These are phyloP conservation scores for Xylaria multiplex DNA, from an alignment of 2,329 filamentous ascomycete species.

Conservation along the genomic window DNA sequence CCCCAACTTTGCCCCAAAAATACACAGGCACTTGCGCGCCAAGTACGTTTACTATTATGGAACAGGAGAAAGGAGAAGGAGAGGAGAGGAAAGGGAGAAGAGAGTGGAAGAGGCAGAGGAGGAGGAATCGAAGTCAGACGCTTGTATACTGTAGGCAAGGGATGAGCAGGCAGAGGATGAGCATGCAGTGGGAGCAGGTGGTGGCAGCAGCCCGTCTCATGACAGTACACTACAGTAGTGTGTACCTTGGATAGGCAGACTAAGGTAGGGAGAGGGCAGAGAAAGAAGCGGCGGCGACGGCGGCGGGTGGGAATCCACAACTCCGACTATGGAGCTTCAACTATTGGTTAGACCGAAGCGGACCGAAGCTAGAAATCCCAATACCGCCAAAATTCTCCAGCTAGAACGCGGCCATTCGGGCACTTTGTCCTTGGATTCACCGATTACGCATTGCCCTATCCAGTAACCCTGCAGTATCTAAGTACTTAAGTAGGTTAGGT, in stretches of 20 bases:
- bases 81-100: neutral
- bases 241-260: too few species aligned
- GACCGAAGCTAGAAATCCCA: slow-evolving; percentile 10
- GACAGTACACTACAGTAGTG: neutral
- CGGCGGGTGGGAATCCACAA: slow-evolving; percentile 23
- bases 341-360: slow-evolving; percentile 30
- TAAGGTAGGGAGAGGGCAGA: neutral
- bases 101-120: slow-evolving; percentile 4
- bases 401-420: neutral
- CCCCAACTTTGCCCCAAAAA: slow-evolving; percentile 12
- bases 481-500: neutral
- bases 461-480: slow-evolving; percentile 6
- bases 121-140: slow-evolving; percentile 25
- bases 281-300: slow-evolving; percentile 1
- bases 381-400: slow-evolving; percentile 10
- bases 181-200: neutral
- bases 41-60: neutral
- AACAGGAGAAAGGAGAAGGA: slow-evolving; percentile 4
- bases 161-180: slow-evolving; percentile 10
- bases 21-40: slow-evolving; percentile 6
- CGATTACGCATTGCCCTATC: slow-evolving; percentile 31
- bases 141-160: slow-evolving; percentile 14
- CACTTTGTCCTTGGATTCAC: slow-evolving; percentile 21
- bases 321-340: slow-evolving; percentile 34
- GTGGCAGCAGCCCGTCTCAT: neutral